Base-by-base conservation (phyloP, 1,139 yeast genomes). In the Geotrichum cucujoidarum region DNA sequence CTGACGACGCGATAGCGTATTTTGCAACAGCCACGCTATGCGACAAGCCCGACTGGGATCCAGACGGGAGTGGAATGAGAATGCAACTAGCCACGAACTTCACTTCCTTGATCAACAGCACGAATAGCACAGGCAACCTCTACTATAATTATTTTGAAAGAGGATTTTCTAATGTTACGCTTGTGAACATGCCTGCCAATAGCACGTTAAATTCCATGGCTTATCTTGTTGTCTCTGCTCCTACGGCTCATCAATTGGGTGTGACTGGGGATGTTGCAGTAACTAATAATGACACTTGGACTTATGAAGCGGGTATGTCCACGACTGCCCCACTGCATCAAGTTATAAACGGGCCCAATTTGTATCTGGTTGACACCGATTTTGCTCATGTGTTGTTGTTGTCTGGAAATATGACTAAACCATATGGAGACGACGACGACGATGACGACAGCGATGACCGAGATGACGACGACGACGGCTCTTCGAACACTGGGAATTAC, bases 331-430 rank as follows among this genome's bases (percentile, higher is more conserved):
- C 84, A 53, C 77, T 80, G 0, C 85, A 79, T 62, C 84, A 81
- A 55, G 85, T 87, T 81, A 89, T 81, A 60, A 72, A 73, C 42
- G 67, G 77, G 17, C 67, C 80, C 27, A 75, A 81, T 72, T 76
- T 86, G 0, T 67, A 70, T 33, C 69, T 85, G 14, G 77, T 87
- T 2, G 96, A 88, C 61, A 70, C 89, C 0, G 97, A 89, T 65
- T 78, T 77, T 58, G 72, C 74, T 18, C 77, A 87, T 44, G 94
- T 87, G 0, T 69, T 88, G 51, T 70, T 89, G 31, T 77, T 78
- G 24, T 82, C 90, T 0, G 81, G 80, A n/a, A 76, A 76, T 55
- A 73, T 80, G 55, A 70, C 81, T 0, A 13, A 13, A n/a, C 31
- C 41, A 2, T n/a, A n/a, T n/a, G 32, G 16, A 11, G 33, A 16